Percentiles rank a stretch among this genome's conserved stretches.
Evolutionary conservation across 2,329 filamentous ascomycete genomes (phyloP).

Genomic region (Colletotrichum coccodes): DNA sequence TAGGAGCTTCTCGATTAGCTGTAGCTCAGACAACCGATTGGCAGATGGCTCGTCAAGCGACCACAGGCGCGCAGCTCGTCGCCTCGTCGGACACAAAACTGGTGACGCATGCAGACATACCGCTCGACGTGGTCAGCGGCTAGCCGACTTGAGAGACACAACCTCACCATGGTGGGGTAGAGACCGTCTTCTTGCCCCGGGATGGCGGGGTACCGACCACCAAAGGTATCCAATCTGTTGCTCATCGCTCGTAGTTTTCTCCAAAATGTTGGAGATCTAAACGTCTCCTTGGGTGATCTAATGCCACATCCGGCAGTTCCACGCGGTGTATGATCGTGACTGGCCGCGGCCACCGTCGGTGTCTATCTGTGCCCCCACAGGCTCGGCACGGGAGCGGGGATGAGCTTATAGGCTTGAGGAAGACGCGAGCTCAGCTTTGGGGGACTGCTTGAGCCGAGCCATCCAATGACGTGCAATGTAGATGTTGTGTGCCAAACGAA

Average conservation of each 20-base stretch:
- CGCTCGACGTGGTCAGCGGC: not conserved
- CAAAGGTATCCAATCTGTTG: not conserved
- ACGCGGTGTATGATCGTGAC: slow-evolving; percentile 11
- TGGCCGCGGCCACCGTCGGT: slow-evolving; percentile 11
- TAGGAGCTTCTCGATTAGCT: not conserved
- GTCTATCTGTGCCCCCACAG: not conserved
- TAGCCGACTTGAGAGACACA: not conserved
- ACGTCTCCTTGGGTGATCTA: not conserved
- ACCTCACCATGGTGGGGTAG: slow-evolving; percentile 4
- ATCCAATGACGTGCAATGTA: not conserved
- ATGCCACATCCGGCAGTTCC: slow-evolving; percentile 18
- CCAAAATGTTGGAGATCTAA: slow-evolving; percentile 14
- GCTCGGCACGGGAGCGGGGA: not conserved
- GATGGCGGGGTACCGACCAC: slow-evolving; percentile 4
- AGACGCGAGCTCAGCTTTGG: not conserved
- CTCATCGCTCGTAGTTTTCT: slow-evolving; percentile 7
- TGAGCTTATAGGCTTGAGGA: not conserved
- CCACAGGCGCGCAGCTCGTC: not conserved
- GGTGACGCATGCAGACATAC: not conserved
- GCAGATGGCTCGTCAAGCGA: not conserved
- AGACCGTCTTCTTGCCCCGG: not conserved
- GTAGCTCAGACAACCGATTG: not conserved
- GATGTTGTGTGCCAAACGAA: not conserved
- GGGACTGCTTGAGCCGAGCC: not conserved
- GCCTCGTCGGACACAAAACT: not conserved